A percentile compares a stretch with the other conserved stretches of the same genome.
phyloP scores from a whole-genome alignment of 169 alveolate species.

The Plasmodium gaboni region DNA sequence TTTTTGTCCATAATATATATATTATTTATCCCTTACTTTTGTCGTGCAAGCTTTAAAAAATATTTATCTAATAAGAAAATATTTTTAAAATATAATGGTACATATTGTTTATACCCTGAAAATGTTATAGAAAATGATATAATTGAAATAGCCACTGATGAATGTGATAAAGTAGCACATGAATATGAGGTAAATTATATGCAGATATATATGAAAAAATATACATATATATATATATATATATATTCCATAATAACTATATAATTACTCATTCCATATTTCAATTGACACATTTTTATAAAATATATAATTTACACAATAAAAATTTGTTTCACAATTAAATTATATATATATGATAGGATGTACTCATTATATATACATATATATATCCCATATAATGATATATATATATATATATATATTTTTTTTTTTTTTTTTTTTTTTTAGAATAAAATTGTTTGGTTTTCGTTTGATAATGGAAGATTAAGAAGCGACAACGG shows the following conservation, averaged over 20 bases:
- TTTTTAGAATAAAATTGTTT: constrained; percentile 39
- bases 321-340: no score
- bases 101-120: constrained; percentile 68
- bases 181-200: constrained; percentile 64
- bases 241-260: neutral
- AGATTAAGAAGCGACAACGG: constrained; percentile 53
- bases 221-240: neutral
- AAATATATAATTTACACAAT: no score
- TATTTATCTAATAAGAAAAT: constrained; percentile 23
- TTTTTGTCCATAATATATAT: constrained; percentile 17
- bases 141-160: constrained; percentile 61
- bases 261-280: no score
- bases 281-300: no score
- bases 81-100: constrained; percentile 63
- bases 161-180: constrained; percentile 60
- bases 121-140: constrained; percentile 55
- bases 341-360: no score
- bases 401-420: neutral
- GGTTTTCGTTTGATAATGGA: constrained; percentile 49
- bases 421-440: neutral
- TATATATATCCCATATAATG: neutral
- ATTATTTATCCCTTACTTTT: constrained; percentile 11
- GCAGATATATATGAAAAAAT: no score
- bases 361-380: neutral
- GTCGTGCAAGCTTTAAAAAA: constrained; percentile 4